These are phyloP conservation scores for Alisma plantagoaquatica DNA, from an alignment of 106 monocot species.

Conservation along the genomic window DNA sequence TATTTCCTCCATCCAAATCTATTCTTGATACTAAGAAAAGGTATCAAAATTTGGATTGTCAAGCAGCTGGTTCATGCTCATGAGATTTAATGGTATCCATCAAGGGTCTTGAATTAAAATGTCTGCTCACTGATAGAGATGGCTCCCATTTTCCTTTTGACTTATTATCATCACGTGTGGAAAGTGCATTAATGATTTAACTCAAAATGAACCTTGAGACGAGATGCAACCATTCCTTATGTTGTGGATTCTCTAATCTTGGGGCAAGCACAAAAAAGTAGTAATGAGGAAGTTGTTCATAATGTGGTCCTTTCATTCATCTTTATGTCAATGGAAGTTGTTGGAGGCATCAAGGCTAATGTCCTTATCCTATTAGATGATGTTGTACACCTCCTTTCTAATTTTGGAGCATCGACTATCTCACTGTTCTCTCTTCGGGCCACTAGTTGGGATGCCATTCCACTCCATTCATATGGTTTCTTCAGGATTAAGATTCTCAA, in stretches of 20 bases:
- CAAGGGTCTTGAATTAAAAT: too few species aligned
- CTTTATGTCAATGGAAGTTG: conserved; percentile 8
- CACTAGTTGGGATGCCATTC: conserved; percentile 9
- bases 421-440: conserved; percentile 14
- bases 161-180: too few species aligned
- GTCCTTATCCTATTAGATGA: conserved; percentile 5
- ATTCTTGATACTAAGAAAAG: too few species aligned
- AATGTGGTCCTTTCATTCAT: conserved; percentile 5
- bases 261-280: background rate
- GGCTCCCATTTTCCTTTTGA: too few species aligned
- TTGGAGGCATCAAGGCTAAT: conserved; percentile 14
- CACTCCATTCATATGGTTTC: conserved; percentile 15
- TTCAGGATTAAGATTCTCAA: conserved; percentile 12
- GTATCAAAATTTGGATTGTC: too few species aligned
- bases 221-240: too few species aligned
- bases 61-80: too few species aligned
- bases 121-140: too few species aligned
- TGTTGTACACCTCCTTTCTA: conserved; percentile 10
- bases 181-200: too few species aligned
- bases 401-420: conserved; percentile 8
- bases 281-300: background rate
- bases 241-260: conserved; percentile 6
- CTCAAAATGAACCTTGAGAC: too few species aligned
- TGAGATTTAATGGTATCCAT: too few species aligned
- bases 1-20: too few species aligned